phyloP scores from a whole-genome alignment of 768 basidiomycete genomes.

The Serendipita indica region DNA sequence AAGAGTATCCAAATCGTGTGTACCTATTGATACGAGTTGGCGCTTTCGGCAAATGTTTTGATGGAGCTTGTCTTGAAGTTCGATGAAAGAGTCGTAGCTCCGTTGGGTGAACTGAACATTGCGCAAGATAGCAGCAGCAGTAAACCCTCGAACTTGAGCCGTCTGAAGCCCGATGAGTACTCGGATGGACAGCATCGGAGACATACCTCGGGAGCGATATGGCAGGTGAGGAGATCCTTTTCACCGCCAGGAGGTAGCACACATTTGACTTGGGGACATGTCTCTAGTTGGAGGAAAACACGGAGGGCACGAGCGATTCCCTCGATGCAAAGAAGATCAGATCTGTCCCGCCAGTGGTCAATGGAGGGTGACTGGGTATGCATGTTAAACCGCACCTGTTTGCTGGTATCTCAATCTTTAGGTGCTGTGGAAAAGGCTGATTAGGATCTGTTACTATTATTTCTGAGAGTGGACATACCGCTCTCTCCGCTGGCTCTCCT shows the following conservation, averaged over 20 bases:
- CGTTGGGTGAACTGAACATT: conserved; percentile 75
- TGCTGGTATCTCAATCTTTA: conserved; percentile 98
- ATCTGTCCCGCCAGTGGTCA: conserved; percentile 37
- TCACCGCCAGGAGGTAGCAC: conserved; percentile 58
- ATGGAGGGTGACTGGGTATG: not conserved
- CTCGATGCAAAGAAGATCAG: conserved; percentile 94
- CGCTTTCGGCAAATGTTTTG: conserved; percentile 85
- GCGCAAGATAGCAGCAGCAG: conserved; percentile 81
- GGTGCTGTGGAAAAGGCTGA: conserved; percentile 44
- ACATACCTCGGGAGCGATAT: conserved; percentile 57
- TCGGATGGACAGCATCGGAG: conserved; percentile 9
- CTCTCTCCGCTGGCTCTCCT: conserved; percentile 71
- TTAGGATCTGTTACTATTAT: not conserved
- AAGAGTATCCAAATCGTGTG: conserved; percentile 89
- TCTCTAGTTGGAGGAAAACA: conserved; percentile 59
- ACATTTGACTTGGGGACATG: conserved; percentile 58
- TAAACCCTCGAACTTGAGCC: conserved; percentile 70
- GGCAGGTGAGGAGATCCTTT: conserved; percentile 47
- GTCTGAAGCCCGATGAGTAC: conserved; percentile 33
- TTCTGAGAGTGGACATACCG: conserved; percentile 32
- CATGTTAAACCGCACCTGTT: conserved; percentile 46
- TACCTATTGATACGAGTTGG: conserved; percentile 90
- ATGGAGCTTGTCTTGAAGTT: conserved; percentile 97
- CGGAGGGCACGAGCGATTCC: conserved; percentile 79
- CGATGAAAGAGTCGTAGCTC: conserved; percentile 94